A percentile compares a stretch with the other conserved stretches of the same genome.
phyloP scores from a whole-genome alignment of 2,329 filamentous ascomycete species.

The Claviceps capensis region DNA sequence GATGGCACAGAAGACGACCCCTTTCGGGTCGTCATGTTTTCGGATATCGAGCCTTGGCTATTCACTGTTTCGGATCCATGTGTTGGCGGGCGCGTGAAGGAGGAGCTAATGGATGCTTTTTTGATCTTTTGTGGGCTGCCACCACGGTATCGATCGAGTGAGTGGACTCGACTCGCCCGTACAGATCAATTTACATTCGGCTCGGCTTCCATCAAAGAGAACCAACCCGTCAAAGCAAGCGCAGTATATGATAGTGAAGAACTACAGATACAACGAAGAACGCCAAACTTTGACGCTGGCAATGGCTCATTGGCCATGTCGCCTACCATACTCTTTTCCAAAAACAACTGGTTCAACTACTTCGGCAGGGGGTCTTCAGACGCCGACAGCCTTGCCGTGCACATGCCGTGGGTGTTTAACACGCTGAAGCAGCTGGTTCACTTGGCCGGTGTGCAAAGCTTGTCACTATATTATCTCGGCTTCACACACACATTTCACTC shows the following conservation, averaged over 20 bases:
- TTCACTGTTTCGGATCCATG: slow-evolving; percentile 30
- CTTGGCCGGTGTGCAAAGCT: slow-evolving; percentile 12
- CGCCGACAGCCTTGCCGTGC: slow-evolving; percentile 10
- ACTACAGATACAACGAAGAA: slow-evolving; percentile 10
- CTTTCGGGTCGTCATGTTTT: slow-evolving; percentile 66
- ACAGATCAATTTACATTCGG: slow-evolving; percentile 18
- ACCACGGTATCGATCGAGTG: slow-evolving; percentile 21
- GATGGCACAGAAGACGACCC: slow-evolving; percentile 67
- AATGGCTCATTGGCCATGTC: slow-evolving; percentile 21
- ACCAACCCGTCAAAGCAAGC: neutral
- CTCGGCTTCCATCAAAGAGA: neutral
- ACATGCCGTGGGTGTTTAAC: slow-evolving; percentile 35
- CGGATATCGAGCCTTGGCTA: slow-evolving; percentile 57
- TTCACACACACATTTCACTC: slow-evolving; percentile 43
- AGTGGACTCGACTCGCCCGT: slow-evolving; percentile 17
- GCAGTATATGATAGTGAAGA: slow-evolving; percentile 3
- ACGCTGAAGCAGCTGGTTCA: slow-evolving; percentile 46
- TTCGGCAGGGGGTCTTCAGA: slow-evolving; percentile 15
- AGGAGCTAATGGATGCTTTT: slow-evolving; percentile 53
- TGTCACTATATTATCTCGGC: slow-evolving; percentile 59
- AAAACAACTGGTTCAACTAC: slow-evolving; percentile 30
- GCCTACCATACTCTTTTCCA: slow-evolving; percentile 39
- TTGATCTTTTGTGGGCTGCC: slow-evolving; percentile 55
- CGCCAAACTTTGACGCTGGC: slow-evolving; percentile 18
- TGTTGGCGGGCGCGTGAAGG: slow-evolving; percentile 19